Evolutionary conservation across 73 alveolate species (phyloP).

Genomic region (Blepharisma japonicum): DNA sequence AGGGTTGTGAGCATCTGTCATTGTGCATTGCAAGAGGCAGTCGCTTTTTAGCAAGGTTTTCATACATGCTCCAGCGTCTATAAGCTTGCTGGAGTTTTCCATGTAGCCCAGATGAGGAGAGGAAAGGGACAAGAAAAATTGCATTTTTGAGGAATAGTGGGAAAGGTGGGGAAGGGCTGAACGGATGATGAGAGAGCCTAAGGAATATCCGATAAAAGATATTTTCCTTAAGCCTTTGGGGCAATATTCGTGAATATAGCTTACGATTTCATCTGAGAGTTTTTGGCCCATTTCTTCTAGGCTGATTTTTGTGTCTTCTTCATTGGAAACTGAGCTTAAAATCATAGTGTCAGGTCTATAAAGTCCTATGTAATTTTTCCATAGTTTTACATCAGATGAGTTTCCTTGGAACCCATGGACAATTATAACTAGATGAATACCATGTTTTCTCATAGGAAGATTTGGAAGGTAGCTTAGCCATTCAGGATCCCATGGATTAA

Average conservation of each 20-base stretch:
- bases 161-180: conserved; percentile 67
- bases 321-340: conserved; percentile 73
- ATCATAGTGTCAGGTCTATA: conserved; percentile 77
- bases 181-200: conserved; percentile 95
- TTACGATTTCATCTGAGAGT: conserved; percentile 78
- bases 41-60: conserved; percentile 69
- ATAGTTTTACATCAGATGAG: conserved; percentile 86
- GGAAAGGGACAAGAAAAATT: conserved; percentile 85
- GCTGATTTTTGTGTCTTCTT: conserved; percentile 84
- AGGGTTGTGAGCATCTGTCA: conserved; percentile 85
- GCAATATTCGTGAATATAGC: conserved; percentile 81
- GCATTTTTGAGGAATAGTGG: conserved; percentile 80
- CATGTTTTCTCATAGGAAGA: conserved; percentile 33
- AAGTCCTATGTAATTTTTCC: conserved; percentile 75
- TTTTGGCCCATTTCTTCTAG: conserved; percentile 79
- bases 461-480: neutral
- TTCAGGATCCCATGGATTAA: neutral
- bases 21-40: conserved; percentile 80
- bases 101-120: conserved; percentile 95
- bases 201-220: conserved; percentile 98
- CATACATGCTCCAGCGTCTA: conserved; percentile 48
- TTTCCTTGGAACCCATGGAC: conserved; percentile 95
- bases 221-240: conserved; percentile 76
- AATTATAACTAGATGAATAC: conserved; percentile 79
- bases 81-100: conserved; percentile 52